Conservation (phyloP, 2,329 filamentous ascomycete genomes). For the Zopfia rhizophila region DNA sequence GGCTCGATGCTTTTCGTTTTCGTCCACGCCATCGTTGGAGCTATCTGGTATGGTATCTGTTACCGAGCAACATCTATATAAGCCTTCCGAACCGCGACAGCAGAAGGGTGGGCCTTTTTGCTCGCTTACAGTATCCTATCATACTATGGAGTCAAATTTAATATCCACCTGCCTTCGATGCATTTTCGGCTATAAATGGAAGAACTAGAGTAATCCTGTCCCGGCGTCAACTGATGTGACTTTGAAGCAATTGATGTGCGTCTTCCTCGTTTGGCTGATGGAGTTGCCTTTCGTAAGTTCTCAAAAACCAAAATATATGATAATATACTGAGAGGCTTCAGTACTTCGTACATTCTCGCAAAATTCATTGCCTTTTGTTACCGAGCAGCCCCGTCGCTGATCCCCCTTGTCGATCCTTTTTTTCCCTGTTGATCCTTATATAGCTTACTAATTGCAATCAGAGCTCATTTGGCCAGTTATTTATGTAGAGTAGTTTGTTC, state of each 20-base stretch:
- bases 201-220: slow-evolving; percentile 41
- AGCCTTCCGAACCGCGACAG: too few relatives aligned
- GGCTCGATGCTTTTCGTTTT: slow-evolving; percentile 55
- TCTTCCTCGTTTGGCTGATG: slow-evolving; percentile 43
- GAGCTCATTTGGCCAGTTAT: too few relatives aligned
- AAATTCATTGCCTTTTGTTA: slow-evolving; percentile 39
- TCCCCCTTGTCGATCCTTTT: too few relatives aligned
- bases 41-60: slow-evolving; percentile 54
- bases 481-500: too few relatives aligned
- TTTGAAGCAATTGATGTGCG: slow-evolving; percentile 44
- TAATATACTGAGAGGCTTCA: slow-evolving; percentile 7
- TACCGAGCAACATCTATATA: too few relatives aligned
- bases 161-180: slow-evolving; percentile 51
- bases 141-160: slow-evolving; percentile 40
- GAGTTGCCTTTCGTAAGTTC: slow-evolving; percentile 39
- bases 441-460: too few relatives aligned
- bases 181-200: slow-evolving; percentile 53
- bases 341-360: slow-evolving; percentile 45
- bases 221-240: slow-evolving; percentile 43
- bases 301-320: background rate
- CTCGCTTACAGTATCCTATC: too few relatives aligned
- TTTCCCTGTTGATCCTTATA: too few relatives aligned
- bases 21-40: slow-evolving; percentile 47
- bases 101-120: slow-evolving; percentile 51
- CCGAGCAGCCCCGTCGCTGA: too few relatives aligned